phyloP scores from a whole-genome alignment of 179 eudicot species.

The Spinacia oleracea region DNA sequence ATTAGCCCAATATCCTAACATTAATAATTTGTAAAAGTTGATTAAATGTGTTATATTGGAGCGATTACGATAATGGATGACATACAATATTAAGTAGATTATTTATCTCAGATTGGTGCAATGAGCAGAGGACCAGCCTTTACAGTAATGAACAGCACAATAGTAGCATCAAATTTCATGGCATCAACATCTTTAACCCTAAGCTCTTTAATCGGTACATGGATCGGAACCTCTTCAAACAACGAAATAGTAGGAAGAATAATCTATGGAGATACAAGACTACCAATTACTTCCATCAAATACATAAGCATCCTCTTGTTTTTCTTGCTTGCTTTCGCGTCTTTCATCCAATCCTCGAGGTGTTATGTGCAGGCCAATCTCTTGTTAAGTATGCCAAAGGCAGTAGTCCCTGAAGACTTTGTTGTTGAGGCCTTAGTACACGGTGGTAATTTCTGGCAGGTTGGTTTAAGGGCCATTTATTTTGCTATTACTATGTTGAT shows the following conservation, averaged over 20 bases:
- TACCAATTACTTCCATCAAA: conserved; percentile 40
- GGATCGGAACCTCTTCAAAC: conserved; percentile 42
- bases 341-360: conserved; percentile 53
- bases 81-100: neutral
- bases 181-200: conserved; percentile 48
- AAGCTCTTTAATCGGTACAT: conserved; percentile 54
- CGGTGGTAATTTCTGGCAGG: conserved; percentile 55
- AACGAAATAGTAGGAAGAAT: conserved; percentile 24
- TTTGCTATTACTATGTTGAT: conserved; percentile 53
- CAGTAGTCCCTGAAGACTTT: conserved; percentile 33
- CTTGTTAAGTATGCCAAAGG: conserved; percentile 60
- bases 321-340: conserved; percentile 57
- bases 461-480: conserved; percentile 55
- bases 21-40: neutral
- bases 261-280: conserved; percentile 52
- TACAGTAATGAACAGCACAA: conserved; percentile 42
- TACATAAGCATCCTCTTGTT: conserved; percentile 41
- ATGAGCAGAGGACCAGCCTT: conserved; percentile 33
- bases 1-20: no score
- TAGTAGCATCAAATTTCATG: conserved; percentile 48
- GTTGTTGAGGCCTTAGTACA: conserved; percentile 41
- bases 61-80: neutral
- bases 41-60: neutral
- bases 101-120: conserved; percentile 30
- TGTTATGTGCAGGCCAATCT: conserved; percentile 50